A percentile compares a stretch with the other conserved stretches of the same genome.
These are phyloP conservation scores for Huntiella abstrusa DNA, from an alignment of 2,329 filamentous ascomycete species.

Conservation along the genomic window DNA sequence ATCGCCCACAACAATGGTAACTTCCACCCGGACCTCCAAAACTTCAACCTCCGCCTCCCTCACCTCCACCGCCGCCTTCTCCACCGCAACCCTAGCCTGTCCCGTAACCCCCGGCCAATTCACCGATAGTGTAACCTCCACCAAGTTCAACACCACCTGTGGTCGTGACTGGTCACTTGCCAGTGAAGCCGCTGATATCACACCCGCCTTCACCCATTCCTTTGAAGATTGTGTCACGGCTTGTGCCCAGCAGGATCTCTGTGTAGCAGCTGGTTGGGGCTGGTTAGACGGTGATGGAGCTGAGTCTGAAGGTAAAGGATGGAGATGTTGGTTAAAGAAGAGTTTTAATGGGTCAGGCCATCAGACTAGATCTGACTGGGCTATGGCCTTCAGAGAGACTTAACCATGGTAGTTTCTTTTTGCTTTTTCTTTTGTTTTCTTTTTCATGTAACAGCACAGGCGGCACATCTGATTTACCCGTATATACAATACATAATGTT, in stretches of 20 bases:
- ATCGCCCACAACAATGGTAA: not conserved
- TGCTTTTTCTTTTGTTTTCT: conserved; percentile 1
- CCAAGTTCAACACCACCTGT: conserved; percentile 25
- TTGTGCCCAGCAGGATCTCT: conserved; percentile 22
- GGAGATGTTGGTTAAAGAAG: conserved; percentile 27
- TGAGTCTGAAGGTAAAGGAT: conserved; percentile 16
- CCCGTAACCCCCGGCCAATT: conserved; percentile 21
- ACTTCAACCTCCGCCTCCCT: not conserved
- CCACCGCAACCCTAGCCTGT: conserved; percentile 19
- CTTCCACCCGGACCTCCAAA: not conserved
- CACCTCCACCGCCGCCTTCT: conserved; percentile 12
- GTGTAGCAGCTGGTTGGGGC: conserved; percentile 27
- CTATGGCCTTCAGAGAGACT: conserved; percentile 22
- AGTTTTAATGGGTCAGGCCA: conserved; percentile 18
- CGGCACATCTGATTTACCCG: not conserved
- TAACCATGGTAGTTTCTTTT: not conserved
- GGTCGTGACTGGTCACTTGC: conserved; percentile 26
- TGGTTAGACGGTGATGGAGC: conserved; percentile 21
- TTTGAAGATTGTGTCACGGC: conserved; percentile 27
- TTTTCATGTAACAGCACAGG: not conserved
- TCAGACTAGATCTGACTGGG: conserved; percentile 21
- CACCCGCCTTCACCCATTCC: conserved; percentile 19
- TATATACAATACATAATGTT: not conserved
- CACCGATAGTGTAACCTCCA: conserved; percentile 21
- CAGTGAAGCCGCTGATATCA: conserved; percentile 19